Evolutionary conservation across 192 early-diverging fungal species (phyloP), one percentile per base, ranked within the genome.

Genomic region (Coemansia asiatica): DNA sequence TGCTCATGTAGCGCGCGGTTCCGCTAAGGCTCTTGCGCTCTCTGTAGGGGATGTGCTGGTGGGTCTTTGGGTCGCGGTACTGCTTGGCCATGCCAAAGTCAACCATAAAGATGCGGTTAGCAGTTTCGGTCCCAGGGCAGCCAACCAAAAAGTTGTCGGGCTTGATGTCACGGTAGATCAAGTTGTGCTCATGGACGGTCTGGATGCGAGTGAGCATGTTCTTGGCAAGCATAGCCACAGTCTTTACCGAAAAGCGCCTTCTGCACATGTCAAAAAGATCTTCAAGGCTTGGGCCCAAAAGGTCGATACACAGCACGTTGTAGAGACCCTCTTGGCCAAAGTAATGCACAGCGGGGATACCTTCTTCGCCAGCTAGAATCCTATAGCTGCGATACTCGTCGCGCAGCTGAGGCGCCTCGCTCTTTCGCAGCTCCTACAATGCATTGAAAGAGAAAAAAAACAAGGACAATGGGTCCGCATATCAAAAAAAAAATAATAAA

Each of bases 81-180:
- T 95, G 87, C 81, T 98, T 98, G 36, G 94, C 96, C 94, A 98
- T 96, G 48, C 96, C 96, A 86, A 97, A 97, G 83, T 98, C 96
- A 63, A 98, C 90, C 67, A 98, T 88, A 74, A 90, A 92, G 21
- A 98, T 85, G 68, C 85, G 73, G 61, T 87, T 90, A 47, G 82
- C 82, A 23, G 74, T 74, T 25, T 84, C 77, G 9, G 88, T 86
- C 35, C 77, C 74, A 4, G 86, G 89, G 29, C 90, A 87, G 19
- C 96, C 96, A 55, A 97, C 89, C 67, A 98, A 81, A 67, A 98
- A 98, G 84, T 98, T 98, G 75, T 98, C 96, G 31, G 96, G 96
- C 76, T 98, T 98, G 76, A 98, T 96, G 78, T 98, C 96, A 57
- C 96, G 88, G 81, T 98, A 98, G 33, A 98, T 93, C 47, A 97